A percentile compares a stretch with the other conserved stretches of the same genome.
Conservation (phyloP, 352 stramenopile species). For the Phytophthora hybrid region DNA sequence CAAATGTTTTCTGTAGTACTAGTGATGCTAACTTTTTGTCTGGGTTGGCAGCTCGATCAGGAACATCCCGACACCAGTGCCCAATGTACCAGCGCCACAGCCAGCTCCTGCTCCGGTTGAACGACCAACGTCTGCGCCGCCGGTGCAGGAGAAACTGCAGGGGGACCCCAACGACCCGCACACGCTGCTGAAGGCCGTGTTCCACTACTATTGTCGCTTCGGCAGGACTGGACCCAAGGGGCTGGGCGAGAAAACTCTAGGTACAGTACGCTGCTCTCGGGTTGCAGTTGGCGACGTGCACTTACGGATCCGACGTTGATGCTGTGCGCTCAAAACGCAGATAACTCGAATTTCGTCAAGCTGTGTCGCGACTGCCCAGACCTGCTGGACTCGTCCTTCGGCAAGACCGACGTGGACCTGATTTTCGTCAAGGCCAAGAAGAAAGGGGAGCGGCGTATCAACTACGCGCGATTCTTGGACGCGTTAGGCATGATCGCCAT, state of each 20-base stretch:
- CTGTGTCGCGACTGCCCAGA: slow-evolving; percentile 81
- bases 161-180: slow-evolving; percentile 84
- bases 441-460: slow-evolving; percentile 85
- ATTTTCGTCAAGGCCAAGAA: slow-evolving; percentile 91
- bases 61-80: slow-evolving; percentile 10
- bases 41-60: slow-evolving; percentile 11
- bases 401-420: slow-evolving; percentile 84
- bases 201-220: slow-evolving; percentile 90
- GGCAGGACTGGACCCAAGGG: slow-evolving; percentile 75
- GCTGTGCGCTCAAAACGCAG: slow-evolving; percentile 28
- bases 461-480: slow-evolving; percentile 86
- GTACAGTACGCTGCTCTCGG: slow-evolving; percentile 33
- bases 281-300: background rate
- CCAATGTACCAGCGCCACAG: slow-evolving; percentile 16
- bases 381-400: slow-evolving; percentile 64
- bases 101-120: slow-evolving; percentile 10
- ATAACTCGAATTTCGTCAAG: slow-evolving; percentile 90
- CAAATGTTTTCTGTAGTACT: too few relatives aligned
- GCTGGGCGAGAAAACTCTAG: slow-evolving; percentile 70
- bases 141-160: slow-evolving; percentile 48
- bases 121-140: slow-evolving; percentile 27
- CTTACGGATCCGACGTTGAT: background rate
- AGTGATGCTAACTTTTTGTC: slow-evolving; percentile 13
- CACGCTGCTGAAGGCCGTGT: slow-evolving; percentile 80
- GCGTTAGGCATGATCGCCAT: slow-evolving; percentile 86